Conservation (phyloP, 345 rosid genomes). For the Eutrema heterophyllum region DNA sequence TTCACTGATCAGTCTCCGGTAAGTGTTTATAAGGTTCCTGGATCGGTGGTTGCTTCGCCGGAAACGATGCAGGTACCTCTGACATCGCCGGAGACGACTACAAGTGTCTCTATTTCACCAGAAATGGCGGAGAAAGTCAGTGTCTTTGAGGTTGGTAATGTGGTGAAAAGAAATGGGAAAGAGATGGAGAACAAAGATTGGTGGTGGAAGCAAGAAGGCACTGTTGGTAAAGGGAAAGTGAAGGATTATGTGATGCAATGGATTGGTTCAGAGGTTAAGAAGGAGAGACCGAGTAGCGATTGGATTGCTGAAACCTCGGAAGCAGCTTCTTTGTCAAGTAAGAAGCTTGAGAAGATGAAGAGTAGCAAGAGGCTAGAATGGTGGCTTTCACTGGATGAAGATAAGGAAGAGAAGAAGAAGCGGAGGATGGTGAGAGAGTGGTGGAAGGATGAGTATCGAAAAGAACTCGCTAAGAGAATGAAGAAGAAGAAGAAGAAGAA, state of each 20-base stretch:
- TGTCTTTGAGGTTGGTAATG: constrained; percentile 37
- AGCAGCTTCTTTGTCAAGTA: constrained; percentile 12
- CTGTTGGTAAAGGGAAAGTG: constrained; percentile 41
- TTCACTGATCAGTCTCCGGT: constrained; percentile 68
- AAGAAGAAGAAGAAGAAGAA: constrained; percentile 54
- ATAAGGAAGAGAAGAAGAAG: constrained; percentile 52
- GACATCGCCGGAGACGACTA: constrained; percentile 31
- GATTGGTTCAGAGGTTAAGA: constrained; percentile 81
- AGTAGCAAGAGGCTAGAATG: constrained; percentile 62
- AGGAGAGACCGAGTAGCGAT: constrained; percentile 66
- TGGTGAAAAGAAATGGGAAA: constrained; percentile 27
- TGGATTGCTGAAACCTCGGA: constrained; percentile 52
- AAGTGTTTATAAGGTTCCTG: constrained; percentile 25
- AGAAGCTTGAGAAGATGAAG: constrained; percentile 40
- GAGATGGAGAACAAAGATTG: constrained; percentile 42
- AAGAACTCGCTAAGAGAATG: constrained; percentile 67
- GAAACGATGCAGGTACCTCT: constrained; percentile 29
- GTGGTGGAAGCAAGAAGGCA: constrained; percentile 69
- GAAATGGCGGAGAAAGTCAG: constrained; percentile 31
- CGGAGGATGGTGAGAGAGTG: constrained; percentile 77
- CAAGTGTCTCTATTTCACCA: constrained; percentile 23
- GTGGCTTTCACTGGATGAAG: constrained; percentile 87
- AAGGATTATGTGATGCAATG: constrained; percentile 91
- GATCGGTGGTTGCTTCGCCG: constrained; percentile 33
- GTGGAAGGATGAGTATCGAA: constrained; percentile 96